Conservation (phyloP, 78 protist genomes). For the Dictyostelium brefeldianum region DNA sequence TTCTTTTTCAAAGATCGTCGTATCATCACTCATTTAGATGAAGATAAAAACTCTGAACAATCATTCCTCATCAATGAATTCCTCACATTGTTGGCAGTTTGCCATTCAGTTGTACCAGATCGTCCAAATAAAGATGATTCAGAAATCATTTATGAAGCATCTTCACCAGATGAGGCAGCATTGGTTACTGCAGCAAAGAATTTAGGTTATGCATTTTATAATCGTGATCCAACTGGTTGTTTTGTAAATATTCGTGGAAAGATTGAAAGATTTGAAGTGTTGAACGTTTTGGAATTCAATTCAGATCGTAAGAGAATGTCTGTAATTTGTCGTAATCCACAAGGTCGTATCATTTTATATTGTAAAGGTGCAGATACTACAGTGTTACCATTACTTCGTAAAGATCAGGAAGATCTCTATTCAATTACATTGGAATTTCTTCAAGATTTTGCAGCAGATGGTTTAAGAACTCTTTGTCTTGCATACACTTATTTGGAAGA, state of each 20-base stretch:
- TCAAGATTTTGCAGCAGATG: constrained; percentile 83
- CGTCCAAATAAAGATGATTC: constrained; percentile 66
- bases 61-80: constrained; percentile 64
- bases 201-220: constrained; percentile 76
- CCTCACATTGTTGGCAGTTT: constrained; percentile 79
- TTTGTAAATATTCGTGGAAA: constrained; percentile 44
- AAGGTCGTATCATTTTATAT: constrained; percentile 76
- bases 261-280: constrained; percentile 67
- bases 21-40: constrained; percentile 50
- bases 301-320: constrained; percentile 96
- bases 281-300: constrained; percentile 91
- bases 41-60: constrained; percentile 40
- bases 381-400: constrained; percentile 62
- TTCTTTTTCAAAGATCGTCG: constrained; percentile 51
- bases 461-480: constrained; percentile 92
- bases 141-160: constrained; percentile 63
- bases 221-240: constrained; percentile 60
- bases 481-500: constrained; percentile 81
- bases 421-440: constrained; percentile 39
- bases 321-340: constrained; percentile 80
- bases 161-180: constrained; percentile 90
- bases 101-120: constrained; percentile 92
- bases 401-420: constrained; percentile 34
- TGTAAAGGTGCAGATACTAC: constrained; percentile 94
- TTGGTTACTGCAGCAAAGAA: constrained; percentile 88